phyloP scores from a whole-genome alignment of 768 basidiomycete genomes.

The Pholiota microspora region DNA sequence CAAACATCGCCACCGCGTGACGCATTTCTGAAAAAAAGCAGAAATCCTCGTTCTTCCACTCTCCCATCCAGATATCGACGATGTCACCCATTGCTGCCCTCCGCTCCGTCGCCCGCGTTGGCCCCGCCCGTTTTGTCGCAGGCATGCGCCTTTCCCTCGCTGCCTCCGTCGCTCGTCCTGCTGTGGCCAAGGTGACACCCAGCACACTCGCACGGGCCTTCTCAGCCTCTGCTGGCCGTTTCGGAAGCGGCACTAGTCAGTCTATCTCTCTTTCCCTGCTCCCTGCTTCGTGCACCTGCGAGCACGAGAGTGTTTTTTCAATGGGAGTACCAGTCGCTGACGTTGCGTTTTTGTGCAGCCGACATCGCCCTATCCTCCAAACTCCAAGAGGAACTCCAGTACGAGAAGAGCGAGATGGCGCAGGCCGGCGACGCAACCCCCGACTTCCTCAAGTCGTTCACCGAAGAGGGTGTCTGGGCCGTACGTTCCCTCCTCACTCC shows the following conservation, averaged over 20 bases:
- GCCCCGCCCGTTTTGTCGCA: conserved; percentile 30
- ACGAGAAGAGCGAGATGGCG: conserved; percentile 66
- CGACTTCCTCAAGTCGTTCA: conserved; percentile 78
- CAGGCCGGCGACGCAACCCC: conserved; percentile 39
- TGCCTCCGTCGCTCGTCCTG: conserved; percentile 17
- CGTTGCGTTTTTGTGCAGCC: conserved; percentile 36
- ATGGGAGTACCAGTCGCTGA: not conserved
- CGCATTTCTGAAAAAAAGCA: conserved; percentile 10
- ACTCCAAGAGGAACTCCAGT: conserved; percentile 79
- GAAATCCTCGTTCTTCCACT: not conserved
- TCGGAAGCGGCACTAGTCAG: conserved; percentile 47
- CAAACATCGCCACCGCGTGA: conserved; percentile 17
- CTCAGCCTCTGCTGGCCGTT: conserved; percentile 40
- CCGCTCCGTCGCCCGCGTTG: conserved; percentile 51
- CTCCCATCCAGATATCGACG: no score
- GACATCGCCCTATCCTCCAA: conserved; percentile 76
- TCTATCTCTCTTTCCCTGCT: conserved; percentile 14
- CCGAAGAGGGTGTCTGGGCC: conserved; percentile 73
- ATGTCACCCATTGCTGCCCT: conserved; percentile 65
- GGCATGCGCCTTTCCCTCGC: conserved; percentile 29
- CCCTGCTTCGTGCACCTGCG: not conserved
- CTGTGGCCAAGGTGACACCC: conserved; percentile 13
- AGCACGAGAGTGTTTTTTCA: not conserved
- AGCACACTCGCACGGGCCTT: conserved; percentile 48
- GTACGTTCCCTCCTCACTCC: conserved; percentile 37